Evolutionary conservation across 768 basidiomycete genomes (phyloP).

Genomic region (Kwoniella mangroviensis): DNA sequence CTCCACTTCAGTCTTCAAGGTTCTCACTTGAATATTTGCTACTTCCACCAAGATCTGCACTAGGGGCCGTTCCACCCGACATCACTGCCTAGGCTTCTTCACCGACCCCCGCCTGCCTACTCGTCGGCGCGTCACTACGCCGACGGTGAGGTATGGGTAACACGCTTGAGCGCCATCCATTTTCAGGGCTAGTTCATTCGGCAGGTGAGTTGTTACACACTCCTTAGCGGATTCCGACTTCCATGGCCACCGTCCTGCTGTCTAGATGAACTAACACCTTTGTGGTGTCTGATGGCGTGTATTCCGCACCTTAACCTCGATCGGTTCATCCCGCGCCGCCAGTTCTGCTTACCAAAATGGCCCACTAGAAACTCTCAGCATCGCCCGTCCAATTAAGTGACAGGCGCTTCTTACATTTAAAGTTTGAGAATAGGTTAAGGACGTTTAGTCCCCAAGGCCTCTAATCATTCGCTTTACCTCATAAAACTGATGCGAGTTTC

Average conservation of each 20-base stretch:
- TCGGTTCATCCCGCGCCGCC: slow-evolving; percentile 68
- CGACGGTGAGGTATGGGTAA: slow-evolving; percentile 82
- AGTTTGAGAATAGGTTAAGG: slow-evolving; percentile 82
- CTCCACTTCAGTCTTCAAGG: slow-evolving; percentile 87
- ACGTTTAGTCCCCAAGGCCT: slow-evolving; percentile 86
- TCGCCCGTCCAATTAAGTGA: slow-evolving; percentile 60
- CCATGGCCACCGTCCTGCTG: slow-evolving; percentile 87
- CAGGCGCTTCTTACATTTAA: slow-evolving; percentile 68
- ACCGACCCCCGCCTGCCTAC: slow-evolving; percentile 66
- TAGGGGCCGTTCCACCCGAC: slow-evolving; percentile 75
- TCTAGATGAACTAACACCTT: slow-evolving; percentile 86
- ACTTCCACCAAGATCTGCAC: slow-evolving; percentile 88
- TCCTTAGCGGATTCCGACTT: slow-evolving; percentile 84
- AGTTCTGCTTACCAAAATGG: slow-evolving; percentile 60
- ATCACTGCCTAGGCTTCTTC: slow-evolving; percentile 78
- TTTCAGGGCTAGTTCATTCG: slow-evolving; percentile 89
- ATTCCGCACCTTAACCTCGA: slow-evolving; percentile 71
- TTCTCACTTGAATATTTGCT: slow-evolving; percentile 86
- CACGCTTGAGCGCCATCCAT: slow-evolving; percentile 87
- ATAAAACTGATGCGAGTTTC: slow-evolving; percentile 67
- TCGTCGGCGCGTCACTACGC: slow-evolving; percentile 68
- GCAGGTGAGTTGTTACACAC: slow-evolving; percentile 89
- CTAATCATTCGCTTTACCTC: slow-evolving; percentile 78
- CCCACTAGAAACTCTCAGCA: slow-evolving; percentile 72
- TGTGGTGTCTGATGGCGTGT: slow-evolving; percentile 81